phyloP scores from a whole-genome alignment of 2,329 filamentous ascomycete species.

The Ophiocordyceps camponoti-floridani region DNA sequence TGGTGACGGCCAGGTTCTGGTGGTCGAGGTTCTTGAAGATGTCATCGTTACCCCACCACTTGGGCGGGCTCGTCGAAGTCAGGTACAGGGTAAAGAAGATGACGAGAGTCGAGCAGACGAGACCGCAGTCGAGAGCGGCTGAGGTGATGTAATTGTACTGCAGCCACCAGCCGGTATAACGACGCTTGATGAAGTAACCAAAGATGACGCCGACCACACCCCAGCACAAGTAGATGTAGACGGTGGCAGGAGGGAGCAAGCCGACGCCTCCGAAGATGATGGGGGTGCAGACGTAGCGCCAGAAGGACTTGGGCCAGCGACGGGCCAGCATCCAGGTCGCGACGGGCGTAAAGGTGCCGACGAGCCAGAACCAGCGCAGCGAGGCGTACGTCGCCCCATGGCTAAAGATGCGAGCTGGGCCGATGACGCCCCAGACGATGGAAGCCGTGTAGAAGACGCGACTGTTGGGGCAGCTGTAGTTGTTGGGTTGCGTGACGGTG shows the following conservation, averaged over 20 bases:
- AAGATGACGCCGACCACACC: slow-evolving; percentile 35
- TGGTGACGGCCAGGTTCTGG: slow-evolving; percentile 10
- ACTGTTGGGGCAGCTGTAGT: slow-evolving; percentile 37
- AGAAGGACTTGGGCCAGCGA: slow-evolving; percentile 23
- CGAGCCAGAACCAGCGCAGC: slow-evolving; percentile 37
- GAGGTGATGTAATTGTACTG: slow-evolving; percentile 54
- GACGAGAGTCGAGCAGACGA: not conserved
- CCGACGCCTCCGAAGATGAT: slow-evolving; percentile 25
- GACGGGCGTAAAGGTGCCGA: slow-evolving; percentile 28
- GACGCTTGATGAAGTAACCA: slow-evolving; percentile 31
- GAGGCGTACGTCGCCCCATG: slow-evolving; percentile 22
- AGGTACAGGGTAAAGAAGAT: not conserved
- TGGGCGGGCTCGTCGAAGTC: slow-evolving; percentile 7
- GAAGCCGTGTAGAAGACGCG: slow-evolving; percentile 42
- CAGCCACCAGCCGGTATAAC: slow-evolving; percentile 39
- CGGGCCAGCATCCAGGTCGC: slow-evolving; percentile 29
- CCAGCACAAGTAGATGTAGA: slow-evolving; percentile 36
- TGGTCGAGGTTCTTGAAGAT: slow-evolving; percentile 13
- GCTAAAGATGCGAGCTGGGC: slow-evolving; percentile 15
- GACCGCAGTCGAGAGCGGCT: slow-evolving; percentile 8
- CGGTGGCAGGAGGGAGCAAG: slow-evolving; percentile 35
- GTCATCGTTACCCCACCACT: slow-evolving; percentile 27
- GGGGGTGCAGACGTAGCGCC: slow-evolving; percentile 25
- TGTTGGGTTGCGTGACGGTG: slow-evolving; percentile 23
- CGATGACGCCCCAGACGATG: slow-evolving; percentile 44